These are phyloP conservation scores for Helotiales sp. DNA, from an alignment of 2,329 filamentous ascomycete species.

Conservation along the genomic window DNA sequence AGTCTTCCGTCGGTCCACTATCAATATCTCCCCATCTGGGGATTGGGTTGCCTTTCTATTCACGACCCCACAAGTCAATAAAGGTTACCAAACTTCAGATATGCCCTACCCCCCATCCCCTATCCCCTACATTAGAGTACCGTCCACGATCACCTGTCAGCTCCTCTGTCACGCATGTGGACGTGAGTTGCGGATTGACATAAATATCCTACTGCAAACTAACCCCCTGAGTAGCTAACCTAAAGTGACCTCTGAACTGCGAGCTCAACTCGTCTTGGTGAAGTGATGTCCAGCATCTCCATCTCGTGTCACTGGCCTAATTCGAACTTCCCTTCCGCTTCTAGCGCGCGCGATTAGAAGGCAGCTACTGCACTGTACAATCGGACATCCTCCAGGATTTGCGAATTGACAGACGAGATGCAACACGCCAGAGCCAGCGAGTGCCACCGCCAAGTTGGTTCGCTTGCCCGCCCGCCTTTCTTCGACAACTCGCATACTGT, in stretches of 20 bases:
- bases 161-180: too few relatives aligned
- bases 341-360: conserved; percentile 9
- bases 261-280: neutral
- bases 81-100: neutral
- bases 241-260: neutral
- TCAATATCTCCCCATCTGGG: neutral
- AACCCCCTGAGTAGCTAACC: too few relatives aligned
- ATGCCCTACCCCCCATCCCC: neutral
- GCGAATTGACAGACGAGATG: conserved; percentile 2
- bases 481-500: conserved; percentile 4
- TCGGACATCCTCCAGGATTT: conserved; percentile 8
- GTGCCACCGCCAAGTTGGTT: neutral
- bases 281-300: neutral
- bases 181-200: neutral
- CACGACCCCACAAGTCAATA: neutral
- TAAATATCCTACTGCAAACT: neutral
- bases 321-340: conserved; percentile 2
- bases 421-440: neutral
- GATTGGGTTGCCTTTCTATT: neutral
- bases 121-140: neutral
- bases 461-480: neutral
- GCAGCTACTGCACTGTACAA: too few relatives aligned
- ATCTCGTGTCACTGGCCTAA: neutral
- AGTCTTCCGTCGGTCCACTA: neutral
- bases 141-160: conserved; percentile 1